Evolutionary conservation across 106 monocot genomes (phyloP).

Genomic region (Alisma plantagoaquatica): DNA sequence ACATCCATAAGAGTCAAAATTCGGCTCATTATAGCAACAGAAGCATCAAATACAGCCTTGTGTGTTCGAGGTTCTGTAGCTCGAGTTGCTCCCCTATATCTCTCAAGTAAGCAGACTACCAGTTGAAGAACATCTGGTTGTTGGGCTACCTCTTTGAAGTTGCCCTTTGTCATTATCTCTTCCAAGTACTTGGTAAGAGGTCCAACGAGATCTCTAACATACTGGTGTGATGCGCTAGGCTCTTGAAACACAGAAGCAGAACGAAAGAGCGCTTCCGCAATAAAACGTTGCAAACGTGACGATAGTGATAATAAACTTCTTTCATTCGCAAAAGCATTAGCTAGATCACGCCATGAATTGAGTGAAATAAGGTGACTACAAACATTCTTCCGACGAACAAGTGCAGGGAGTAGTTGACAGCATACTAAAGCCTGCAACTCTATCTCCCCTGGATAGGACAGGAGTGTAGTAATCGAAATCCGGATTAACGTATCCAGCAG

Average conservation of each 20-base stretch:
- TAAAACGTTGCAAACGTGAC: constrained; percentile 72
- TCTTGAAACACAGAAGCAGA: constrained; percentile 71
- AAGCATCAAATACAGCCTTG: constrained; percentile 77
- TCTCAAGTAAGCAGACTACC: constrained; percentile 87
- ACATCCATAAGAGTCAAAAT: constrained; percentile 61
- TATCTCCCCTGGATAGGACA: constrained; percentile 73
- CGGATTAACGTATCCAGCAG: constrained; percentile 68
- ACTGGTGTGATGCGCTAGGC: constrained; percentile 48
- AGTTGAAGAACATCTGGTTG: constrained; percentile 63
- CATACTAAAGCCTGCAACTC: constrained; percentile 81
- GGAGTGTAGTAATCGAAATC: constrained; percentile 47
- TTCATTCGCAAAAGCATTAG: constrained; percentile 88
- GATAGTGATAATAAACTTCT: constrained; percentile 47
- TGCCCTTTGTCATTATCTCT: constrained; percentile 51
- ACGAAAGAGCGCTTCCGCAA: constrained; percentile 77
- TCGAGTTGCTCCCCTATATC: constrained; percentile 85
- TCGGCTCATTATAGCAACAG: constrained; percentile 65
- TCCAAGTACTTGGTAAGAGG: constrained; percentile 61
- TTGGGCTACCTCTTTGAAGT: constrained; percentile 59
- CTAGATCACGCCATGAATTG: constrained; percentile 76
- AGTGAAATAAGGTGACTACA: constrained; percentile 48
- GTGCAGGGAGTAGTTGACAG: constrained; percentile 67
- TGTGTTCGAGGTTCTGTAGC: constrained; percentile 84
- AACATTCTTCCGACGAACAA: constrained; percentile 72
- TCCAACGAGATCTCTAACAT: constrained; percentile 68